Evolutionary conservation across 768 basidiomycete species (phyloP), one percentile per base, ranked within the genome.

Genomic region (Suillus spraguei): DNA sequence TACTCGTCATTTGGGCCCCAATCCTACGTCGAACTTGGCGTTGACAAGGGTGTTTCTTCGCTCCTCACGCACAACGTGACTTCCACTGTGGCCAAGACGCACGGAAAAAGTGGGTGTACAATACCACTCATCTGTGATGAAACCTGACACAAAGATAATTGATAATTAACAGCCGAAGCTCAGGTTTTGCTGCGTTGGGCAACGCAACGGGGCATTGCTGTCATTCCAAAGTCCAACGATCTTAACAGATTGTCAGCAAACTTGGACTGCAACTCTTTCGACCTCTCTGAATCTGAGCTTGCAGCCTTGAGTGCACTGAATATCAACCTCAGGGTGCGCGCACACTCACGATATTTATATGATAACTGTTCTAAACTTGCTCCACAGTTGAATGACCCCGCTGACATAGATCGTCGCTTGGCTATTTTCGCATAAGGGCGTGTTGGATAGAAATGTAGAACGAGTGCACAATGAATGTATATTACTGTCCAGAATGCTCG

Each of bases 151-250:
- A 41, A 20, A 20, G 36, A 41, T 41, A 0, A 20, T 58, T 41
- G 36, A 41, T 41, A 0, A 20, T 58, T 41, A 63, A 60, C 59
- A 66, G 77, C 75, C 32, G 64, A 74, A 22, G 89, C 90, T 8
- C 90, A 93, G 73, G 84, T 93, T 28, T 76, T 93, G 44, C 82
- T 94, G 60, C 83, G 90, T 67, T 94, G 92, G 92, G 85, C 90
- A 2, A 89, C 88, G 16, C 89, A 92, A 69, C 86, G 85, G 42
- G 87, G 84, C 11, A 81, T 92, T 64, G 87, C 87, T 39, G 87
- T 93, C 52, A 84, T 94, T 65, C 92, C 92, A 53, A 94, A 94
- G 80, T 84, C 82, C 58, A 86, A 85, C 71, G 68, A 79, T 66
- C 59, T 65, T 4, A 64, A 71, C 9, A 79, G 82, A 59, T 67